Evolutionary conservation across 345 rosid species (phyloP).

Genomic region (Heritiera fomes): DNA sequence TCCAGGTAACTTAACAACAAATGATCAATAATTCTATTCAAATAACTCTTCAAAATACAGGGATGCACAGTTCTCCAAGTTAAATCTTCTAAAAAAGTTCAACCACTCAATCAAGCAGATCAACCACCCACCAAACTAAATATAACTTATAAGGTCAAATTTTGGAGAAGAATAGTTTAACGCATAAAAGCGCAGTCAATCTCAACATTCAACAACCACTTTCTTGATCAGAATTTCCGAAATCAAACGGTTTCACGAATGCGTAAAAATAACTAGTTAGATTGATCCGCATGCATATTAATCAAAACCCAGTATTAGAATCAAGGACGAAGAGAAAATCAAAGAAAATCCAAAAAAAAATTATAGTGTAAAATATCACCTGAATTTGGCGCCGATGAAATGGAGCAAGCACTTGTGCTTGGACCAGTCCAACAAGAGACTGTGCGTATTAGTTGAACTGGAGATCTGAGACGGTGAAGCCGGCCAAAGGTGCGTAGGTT

Average conservation of each 20-base stretch:
- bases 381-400: neutral
- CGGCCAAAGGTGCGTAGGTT: conserved; percentile 37
- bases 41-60: neutral
- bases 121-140: neutral
- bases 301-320: neutral
- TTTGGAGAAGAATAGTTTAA: neutral
- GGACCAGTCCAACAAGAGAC: conserved; percentile 9
- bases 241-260: neutral
- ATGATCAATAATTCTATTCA: neutral
- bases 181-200: neutral
- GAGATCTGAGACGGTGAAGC: conserved; percentile 22
- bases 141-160: neutral
- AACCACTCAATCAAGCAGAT: neutral
- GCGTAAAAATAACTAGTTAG: neutral
- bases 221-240: neutral
- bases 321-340: conserved; percentile 18
- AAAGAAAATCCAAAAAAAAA: neutral
- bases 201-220: neutral
- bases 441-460: neutral
- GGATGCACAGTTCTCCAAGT: conserved; percentile 6
- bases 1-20: neutral
- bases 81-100: neutral
- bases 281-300: neutral
- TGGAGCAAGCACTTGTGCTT: conserved; percentile 6
- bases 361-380: neutral